Evolutionary conservation across 306 rosid genomes (phyloP).

Genomic region (Cicer chorassanicum): DNA sequence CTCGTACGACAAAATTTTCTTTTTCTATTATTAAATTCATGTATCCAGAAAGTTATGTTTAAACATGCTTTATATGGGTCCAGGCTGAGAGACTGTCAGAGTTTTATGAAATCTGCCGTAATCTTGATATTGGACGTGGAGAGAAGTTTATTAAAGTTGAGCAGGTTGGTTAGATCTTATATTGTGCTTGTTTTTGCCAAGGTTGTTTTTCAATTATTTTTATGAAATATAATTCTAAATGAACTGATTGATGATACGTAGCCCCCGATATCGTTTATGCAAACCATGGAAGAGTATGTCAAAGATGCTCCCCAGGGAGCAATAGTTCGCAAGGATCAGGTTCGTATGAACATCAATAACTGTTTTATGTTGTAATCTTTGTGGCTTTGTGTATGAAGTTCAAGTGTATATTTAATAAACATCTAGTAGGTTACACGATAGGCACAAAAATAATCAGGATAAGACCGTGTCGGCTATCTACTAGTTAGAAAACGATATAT

Average conservation of each 20-base stretch:
- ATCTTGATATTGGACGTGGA: slow-evolving; percentile 89
- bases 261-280: slow-evolving; percentile 96
- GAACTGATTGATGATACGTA: slow-evolving; percentile 50
- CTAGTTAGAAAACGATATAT: too few relatives aligned
- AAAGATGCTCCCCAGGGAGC: slow-evolving; percentile 82
- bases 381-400: slow-evolving; percentile 19
- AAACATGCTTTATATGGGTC: slow-evolving; percentile 31
- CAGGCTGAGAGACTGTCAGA: slow-evolving; percentile 97
- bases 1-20: slow-evolving; percentile 12
- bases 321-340: slow-evolving; percentile 85
- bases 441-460: too few relatives aligned
- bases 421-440: background rate
- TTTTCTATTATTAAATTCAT: slow-evolving; percentile 36
- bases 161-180: slow-evolving; percentile 66
- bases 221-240: slow-evolving; percentile 37
- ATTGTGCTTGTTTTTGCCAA: slow-evolving; percentile 37
- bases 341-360: slow-evolving; percentile 42
- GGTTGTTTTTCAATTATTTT: background rate
- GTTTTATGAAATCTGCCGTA: slow-evolving; percentile 91
- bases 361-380: slow-evolving; percentile 16
- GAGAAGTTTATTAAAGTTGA: slow-evolving; percentile 89
- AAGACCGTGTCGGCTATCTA: too few relatives aligned
- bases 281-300: slow-evolving; percentile 98
- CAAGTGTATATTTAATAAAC: slow-evolving; percentile 23
- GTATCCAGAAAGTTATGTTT: slow-evolving; percentile 23